Evolutionary conservation across 2,329 filamentous ascomycete species (phyloP).

Genomic region (Aspergillus awamori): DNA sequence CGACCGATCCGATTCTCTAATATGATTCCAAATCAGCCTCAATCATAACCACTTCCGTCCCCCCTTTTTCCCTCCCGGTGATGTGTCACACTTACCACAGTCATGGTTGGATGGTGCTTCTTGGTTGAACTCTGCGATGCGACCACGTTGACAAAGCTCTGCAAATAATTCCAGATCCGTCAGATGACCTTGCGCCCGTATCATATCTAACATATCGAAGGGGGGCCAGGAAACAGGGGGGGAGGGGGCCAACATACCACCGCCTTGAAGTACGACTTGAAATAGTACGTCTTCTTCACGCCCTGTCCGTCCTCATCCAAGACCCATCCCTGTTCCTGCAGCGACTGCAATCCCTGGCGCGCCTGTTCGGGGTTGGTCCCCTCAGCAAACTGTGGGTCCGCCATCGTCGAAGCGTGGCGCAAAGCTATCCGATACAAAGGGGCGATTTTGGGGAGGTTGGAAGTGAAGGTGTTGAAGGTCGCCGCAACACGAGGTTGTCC

Average conservation of each 20-base stretch:
- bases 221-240: background rate
- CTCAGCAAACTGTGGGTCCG: constrained; percentile 32
- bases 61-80: background rate
- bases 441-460: background rate
- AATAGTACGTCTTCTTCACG: constrained; percentile 43
- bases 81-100: constrained; percentile 33
- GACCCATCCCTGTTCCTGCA: constrained; percentile 37
- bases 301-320: constrained; percentile 39
- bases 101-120: constrained; percentile 46
- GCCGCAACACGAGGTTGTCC: too few relatives aligned
- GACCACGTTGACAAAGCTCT: constrained; percentile 43
- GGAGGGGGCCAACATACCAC: constrained; percentile 31
- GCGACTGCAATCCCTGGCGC: constrained; percentile 24
- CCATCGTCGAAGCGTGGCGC: constrained; percentile 21
- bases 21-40: constrained; percentile 13
- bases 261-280: constrained; percentile 44
- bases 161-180: background rate
- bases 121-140: constrained; percentile 41
- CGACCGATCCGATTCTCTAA: constrained; percentile 41
- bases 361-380: constrained; percentile 33
- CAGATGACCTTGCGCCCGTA: background rate
- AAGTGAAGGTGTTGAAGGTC: background rate
- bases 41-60: background rate
- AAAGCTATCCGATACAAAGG: background rate
- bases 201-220: background rate